Evolutionary conservation across 495 filamentous ascomycete species (phyloP).

Genomic region (Cercophora scortea): DNA sequence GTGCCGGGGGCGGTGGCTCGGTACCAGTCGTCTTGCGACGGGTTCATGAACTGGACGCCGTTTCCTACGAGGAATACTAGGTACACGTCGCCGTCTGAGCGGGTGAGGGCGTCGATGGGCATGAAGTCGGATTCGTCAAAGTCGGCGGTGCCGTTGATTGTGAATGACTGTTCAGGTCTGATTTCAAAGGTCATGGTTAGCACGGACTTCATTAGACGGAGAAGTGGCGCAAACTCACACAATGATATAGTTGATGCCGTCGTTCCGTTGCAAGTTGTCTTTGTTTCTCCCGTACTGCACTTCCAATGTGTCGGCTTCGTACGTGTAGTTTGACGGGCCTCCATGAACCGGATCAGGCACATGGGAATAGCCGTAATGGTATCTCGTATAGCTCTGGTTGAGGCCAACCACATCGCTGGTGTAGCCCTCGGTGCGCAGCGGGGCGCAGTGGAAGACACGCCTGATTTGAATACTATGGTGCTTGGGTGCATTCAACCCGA

Average conservation of each 20-base stretch:
- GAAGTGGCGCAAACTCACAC: neutral
- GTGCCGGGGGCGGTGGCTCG: neutral
- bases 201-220: neutral
- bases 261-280: neutral
- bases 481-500: constrained; percentile 13
- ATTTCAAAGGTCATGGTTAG: neutral
- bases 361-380: neutral
- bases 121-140: neutral
- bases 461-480: constrained; percentile 4
- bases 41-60: neutral
- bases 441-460: constrained; percentile 11
- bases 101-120: neutral
- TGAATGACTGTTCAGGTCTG: neutral
- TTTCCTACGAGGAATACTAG: neutral
- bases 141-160: neutral
- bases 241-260: neutral
- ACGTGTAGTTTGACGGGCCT: neutral
- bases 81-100: neutral
- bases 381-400: neutral
- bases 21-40: neutral
- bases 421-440: constrained; percentile 10
- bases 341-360: too few relatives aligned
- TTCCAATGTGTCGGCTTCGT: neutral
- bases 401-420: neutral
- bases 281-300: neutral